phyloP scores from a whole-genome alignment of 208 protist species.

The Wallacemonas sp. region DNA sequence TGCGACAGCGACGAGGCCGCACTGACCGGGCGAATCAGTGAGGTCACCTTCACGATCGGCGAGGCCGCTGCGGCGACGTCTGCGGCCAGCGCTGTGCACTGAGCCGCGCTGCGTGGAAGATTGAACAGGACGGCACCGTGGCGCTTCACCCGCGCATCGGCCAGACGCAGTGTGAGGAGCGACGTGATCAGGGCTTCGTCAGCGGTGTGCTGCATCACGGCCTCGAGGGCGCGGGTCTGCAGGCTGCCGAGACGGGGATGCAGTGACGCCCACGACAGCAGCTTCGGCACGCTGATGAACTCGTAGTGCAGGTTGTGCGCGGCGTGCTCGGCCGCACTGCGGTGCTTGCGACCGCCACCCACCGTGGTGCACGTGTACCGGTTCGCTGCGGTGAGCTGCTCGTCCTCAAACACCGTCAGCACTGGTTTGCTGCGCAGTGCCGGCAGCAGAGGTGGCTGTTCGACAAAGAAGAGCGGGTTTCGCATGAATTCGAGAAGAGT shows the following conservation, averaged over 20 bases:
- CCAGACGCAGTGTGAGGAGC: constrained; percentile 58
- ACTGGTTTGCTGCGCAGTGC: constrained; percentile 29
- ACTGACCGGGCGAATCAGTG: constrained; percentile 12
- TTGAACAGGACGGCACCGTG: constrained; percentile 80
- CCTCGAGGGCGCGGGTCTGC: constrained; percentile 43
- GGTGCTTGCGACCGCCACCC: constrained; percentile 35
- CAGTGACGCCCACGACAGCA: constrained; percentile 79
- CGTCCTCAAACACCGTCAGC: constrained; percentile 47
- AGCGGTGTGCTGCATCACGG: constrained; percentile 31
- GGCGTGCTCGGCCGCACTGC: constrained; percentile 63
- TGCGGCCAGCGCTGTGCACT: constrained; percentile 28
- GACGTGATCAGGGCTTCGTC: constrained; percentile 44
- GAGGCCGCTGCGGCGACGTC: constrained; percentile 6
- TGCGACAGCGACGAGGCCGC: constrained; percentile 4
- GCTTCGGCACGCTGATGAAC: constrained; percentile 67
- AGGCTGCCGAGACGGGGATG: constrained; percentile 53
- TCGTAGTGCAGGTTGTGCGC: constrained; percentile 62
- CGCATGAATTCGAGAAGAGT: constrained; percentile 56
- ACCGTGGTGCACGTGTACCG: not conserved
- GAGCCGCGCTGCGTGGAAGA: constrained; percentile 42
- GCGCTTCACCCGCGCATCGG: constrained; percentile 56
- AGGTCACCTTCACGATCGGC: constrained; percentile 34
- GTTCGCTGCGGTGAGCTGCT: not conserved
- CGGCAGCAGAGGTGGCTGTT: constrained; percentile 67
- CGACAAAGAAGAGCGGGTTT: constrained; percentile 73